Evolutionary conservation across 176 grass and related monocot species (phyloP), one percentile per base, ranked within the genome.

Genomic region (Ensete glaucum): DNA sequence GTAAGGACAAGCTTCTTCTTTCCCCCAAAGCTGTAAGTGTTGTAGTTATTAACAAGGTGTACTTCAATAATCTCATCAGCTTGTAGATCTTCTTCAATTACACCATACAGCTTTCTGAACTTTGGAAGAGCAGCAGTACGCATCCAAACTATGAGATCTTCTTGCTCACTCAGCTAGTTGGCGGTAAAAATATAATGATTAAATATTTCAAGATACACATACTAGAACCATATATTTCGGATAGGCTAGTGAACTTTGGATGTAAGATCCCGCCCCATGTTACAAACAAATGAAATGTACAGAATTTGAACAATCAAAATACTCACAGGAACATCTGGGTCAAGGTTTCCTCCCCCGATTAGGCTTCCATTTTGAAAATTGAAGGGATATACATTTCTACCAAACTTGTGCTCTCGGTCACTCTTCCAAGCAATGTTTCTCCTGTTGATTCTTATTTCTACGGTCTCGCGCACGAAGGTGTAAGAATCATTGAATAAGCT

Each of bases 111-210:
- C 82, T 99, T 99, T 66, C 90, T 85, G 51, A 99, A 94, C 72
- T 81, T 87, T 5, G 95, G 90, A 76, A 99, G 95, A 55, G 95
- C 95, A 82, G 95, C 58, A 53, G 86, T 68, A 17, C 88, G 84
- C 90, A 99, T 99, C 95, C 95, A 99, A 57, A 99, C 86, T 50
- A 99, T 91, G 76, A 94, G 91, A 83, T 91, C 88, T 81, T 99
- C 95, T 75, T 99, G 90, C 16, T 91, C 81, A 74, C 85, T 99
- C 75, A 99, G 84, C 90, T 99, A 80, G 22, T 64, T 64, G 73
- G 49, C 26, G 69, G 69, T 64, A 75, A 64, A 1, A 43, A 62
- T 67, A 0, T 57, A 5, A 11, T 75, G 23, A 66, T 88, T n/a
- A 85, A 73, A 25, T 52, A 70, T 65, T 12, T 76, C 72, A 54